phyloP scores from a whole-genome alignment of 202 grass and related monocot species.

The Carex arenaria region DNA sequence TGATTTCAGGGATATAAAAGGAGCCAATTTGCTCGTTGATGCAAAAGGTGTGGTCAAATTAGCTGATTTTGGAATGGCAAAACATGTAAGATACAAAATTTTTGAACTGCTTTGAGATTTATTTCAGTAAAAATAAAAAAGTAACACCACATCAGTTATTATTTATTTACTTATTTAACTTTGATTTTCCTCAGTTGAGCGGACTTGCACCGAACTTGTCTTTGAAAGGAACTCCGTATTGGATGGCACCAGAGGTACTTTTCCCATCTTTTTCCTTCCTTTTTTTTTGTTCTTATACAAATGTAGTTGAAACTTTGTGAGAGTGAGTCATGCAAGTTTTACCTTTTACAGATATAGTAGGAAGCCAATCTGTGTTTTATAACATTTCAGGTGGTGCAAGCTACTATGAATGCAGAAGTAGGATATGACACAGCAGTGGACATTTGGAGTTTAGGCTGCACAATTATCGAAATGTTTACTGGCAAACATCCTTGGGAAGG shows the following conservation, averaged over 20 bases:
- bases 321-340: conserved; percentile 3
- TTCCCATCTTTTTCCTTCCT: conserved; percentile 19
- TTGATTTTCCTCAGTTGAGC: conserved; percentile 51
- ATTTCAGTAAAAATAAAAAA: background rate
- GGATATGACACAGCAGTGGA: conserved; percentile 88
- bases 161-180: conserved; percentile 5
- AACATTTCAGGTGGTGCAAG: conserved; percentile 72
- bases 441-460: conserved; percentile 96
- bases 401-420: conserved; percentile 67
- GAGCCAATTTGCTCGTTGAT: conserved; percentile 94
- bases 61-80: conserved; percentile 97
- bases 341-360: conserved; percentile 1
- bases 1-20: conserved; percentile 93
- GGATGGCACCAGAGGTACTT: conserved; percentile 92
- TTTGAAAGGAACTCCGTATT: conserved; percentile 86
- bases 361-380: conserved; percentile 26
- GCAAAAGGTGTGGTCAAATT: conserved; percentile 92
- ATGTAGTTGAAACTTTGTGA: background rate
- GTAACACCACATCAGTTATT: background rate
- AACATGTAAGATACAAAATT: conserved; percentile 61
- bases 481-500: conserved; percentile 90
- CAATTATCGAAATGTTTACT: conserved; percentile 94
- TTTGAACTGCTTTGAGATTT: background rate
- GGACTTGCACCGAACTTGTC: conserved; percentile 71
- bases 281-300: background rate